Conservation (phyloP, 768 basidiomycete genomes). For the Pulveroboletus frians region DNA sequence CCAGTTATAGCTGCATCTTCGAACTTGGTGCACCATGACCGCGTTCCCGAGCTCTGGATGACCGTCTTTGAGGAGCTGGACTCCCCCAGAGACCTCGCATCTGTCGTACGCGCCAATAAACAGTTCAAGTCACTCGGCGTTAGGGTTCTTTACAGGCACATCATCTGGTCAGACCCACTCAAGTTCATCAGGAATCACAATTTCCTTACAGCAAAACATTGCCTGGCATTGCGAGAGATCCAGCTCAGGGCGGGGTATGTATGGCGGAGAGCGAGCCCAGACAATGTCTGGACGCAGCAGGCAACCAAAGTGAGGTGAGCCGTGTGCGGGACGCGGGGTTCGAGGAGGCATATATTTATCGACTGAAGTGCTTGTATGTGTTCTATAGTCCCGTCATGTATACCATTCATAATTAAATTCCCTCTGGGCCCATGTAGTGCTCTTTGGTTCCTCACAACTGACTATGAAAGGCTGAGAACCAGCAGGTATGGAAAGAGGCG, state of each 20-base stretch:
- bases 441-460: too few relatives aligned
- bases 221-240: slow-evolving; percentile 35
- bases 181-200: slow-evolving; percentile 23
- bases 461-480: too few relatives aligned
- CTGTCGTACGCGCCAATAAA: slow-evolving; percentile 28
- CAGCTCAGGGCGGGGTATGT: slow-evolving; percentile 37
- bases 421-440: too few relatives aligned
- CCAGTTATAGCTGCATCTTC: slow-evolving; percentile 83
- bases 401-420: too few relatives aligned
- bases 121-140: slow-evolving; percentile 28
- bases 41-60: too few relatives aligned
- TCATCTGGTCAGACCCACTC: slow-evolving; percentile 31
- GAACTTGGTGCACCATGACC: slow-evolving; percentile 70
- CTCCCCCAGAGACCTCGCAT: slow-evolving; percentile 26
- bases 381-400: too few relatives aligned
- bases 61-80: slow-evolving; percentile 31
- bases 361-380: too few relatives aligned
- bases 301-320: slow-evolving; percentile 5
- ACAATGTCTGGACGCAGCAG: slow-evolving; percentile 30
- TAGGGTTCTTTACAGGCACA: slow-evolving; percentile 30
- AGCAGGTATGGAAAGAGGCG: too few relatives aligned
- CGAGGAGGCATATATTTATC: slow-evolving; percentile 9
- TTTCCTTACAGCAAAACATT: slow-evolving; percentile 23
- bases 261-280: slow-evolving; percentile 36
- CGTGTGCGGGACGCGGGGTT: slow-evolving; percentile 14